Conservation (phyloP, 75 land plant species). For the Isoetes taiwanensis region DNA sequence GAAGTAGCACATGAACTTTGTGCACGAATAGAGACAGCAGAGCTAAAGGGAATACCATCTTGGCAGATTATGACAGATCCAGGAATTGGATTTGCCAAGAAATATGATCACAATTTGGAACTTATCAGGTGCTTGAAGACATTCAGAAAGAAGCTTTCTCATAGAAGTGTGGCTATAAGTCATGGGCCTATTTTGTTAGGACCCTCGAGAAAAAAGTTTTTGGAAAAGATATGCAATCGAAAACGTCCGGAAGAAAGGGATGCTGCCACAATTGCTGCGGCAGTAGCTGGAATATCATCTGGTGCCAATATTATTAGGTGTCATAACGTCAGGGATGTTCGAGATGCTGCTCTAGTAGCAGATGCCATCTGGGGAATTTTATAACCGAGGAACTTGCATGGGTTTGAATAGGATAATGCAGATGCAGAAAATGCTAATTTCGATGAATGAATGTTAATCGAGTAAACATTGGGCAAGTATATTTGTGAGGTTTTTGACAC, state of each 20-base stretch:
- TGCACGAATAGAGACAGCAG: slow-evolving; percentile 40
- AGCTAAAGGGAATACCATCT: slow-evolving; percentile 64
- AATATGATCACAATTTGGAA: slow-evolving; percentile 53
- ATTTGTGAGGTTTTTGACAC: no score
- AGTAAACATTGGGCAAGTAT: no score
- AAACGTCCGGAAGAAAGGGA: slow-evolving; percentile 57
- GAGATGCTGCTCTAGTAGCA: slow-evolving; percentile 66
- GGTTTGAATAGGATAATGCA: no score
- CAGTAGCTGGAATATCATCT: slow-evolving; percentile 47
- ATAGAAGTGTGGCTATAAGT: slow-evolving; percentile 34
- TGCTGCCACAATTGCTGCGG: slow-evolving; percentile 68
- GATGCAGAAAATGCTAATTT: no score
- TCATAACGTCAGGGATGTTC: slow-evolving; percentile 68
- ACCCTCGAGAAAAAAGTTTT: slow-evolving; percentile 72
- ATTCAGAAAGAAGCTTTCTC: slow-evolving; percentile 36
- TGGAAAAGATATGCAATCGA: slow-evolving; percentile 58
- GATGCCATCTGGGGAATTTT: slow-evolving; percentile 84
- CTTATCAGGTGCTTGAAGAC: slow-evolving; percentile 35
- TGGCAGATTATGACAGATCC: slow-evolving; percentile 89
- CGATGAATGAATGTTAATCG: no score
- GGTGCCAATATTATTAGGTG: slow-evolving; percentile 83
- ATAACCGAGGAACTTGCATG: no score
- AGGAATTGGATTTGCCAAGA: slow-evolving; percentile 89
- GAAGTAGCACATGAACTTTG: slow-evolving; percentile 61
- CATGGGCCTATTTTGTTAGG: slow-evolving; percentile 60